Conservation (phyloP, 371 early-diverging fungal genomes). For the Mortierella sp. region DNA sequence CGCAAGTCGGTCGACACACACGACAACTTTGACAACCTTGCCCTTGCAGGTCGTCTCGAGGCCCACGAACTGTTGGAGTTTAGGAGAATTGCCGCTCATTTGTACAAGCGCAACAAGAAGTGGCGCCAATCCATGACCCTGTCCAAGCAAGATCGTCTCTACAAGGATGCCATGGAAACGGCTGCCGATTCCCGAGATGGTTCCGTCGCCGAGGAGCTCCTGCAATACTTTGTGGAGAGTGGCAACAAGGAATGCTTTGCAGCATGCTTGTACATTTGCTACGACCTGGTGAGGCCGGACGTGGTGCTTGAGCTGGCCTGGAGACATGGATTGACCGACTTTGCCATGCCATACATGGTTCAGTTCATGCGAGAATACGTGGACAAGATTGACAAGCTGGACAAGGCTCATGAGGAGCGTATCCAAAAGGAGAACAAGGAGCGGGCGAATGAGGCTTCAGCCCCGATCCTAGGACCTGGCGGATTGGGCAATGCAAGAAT, state of each 20-base stretch:
- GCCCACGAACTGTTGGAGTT: constrained; percentile 97
- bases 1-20: constrained; percentile 92
- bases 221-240: constrained; percentile 93
- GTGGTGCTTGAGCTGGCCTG: constrained; percentile 94
- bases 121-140: constrained; percentile 95
- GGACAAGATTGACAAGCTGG: constrained; percentile 64
- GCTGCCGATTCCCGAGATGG: constrained; percentile 88
- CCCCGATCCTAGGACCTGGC: constrained; percentile 51
- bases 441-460: constrained; percentile 14
- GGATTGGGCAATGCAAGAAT: constrained; percentile 50
- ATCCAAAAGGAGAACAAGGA: constrained; percentile 42
- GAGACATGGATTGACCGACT: constrained; percentile 87
- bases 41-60: constrained; percentile 91
- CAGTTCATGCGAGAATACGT: constrained; percentile 87
- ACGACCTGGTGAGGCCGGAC: constrained; percentile 93
- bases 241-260: constrained; percentile 93
- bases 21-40: constrained; percentile 92
- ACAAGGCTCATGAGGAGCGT: constrained; percentile 51
- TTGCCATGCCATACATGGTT: constrained; percentile 97
- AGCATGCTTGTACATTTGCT: constrained; percentile 91
- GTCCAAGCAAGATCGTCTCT: constrained; percentile 95
- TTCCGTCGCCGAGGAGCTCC: constrained; percentile 91
- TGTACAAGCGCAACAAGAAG: constrained; percentile 94
- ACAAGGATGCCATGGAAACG: constrained; percentile 98
- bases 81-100: constrained; percentile 95